These are phyloP conservation scores for Mycena sp. DNA, from an alignment of 1,284 basidiomycete species.

Conservation along the genomic window DNA sequence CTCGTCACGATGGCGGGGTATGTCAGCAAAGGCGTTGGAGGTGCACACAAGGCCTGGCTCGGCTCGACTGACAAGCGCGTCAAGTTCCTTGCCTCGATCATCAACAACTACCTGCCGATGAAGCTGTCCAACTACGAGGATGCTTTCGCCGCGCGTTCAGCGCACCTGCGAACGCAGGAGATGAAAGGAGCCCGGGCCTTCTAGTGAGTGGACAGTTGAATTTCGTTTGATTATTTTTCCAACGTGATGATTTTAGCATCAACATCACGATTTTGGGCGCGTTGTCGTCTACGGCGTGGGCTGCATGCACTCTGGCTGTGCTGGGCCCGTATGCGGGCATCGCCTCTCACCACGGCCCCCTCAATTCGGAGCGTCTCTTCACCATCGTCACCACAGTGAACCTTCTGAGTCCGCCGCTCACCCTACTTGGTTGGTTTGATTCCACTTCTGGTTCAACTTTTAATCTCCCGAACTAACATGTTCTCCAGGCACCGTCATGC, in stretches of 20 bases:
- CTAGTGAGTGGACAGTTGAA: slow-evolving; percentile 7
- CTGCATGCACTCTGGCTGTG: slow-evolving; percentile 30
- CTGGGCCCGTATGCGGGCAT: slow-evolving; percentile 39
- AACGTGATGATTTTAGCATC: slow-evolving; percentile 2
- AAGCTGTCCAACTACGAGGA: slow-evolving; percentile 23
- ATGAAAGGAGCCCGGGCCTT: slow-evolving; percentile 23
- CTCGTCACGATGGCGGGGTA: slow-evolving; percentile 27
- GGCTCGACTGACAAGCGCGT: slow-evolving; percentile 40
- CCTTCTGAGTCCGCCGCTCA: slow-evolving; percentile 29
- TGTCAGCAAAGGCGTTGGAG: slow-evolving; percentile 35
- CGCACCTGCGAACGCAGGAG: slow-evolving; percentile 13
- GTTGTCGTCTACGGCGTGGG: slow-evolving; percentile 34
- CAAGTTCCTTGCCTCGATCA: slow-evolving; percentile 38
- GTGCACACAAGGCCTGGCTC: slow-evolving; percentile 40
- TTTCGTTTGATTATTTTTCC: background rate
- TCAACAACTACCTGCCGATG: slow-evolving; percentile 22
- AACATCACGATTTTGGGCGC: slow-evolving; percentile 35
- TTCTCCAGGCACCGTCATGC: slow-evolving; percentile 37
- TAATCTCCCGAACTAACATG: background rate
- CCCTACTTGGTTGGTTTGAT: slow-evolving; percentile 29
- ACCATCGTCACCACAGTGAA: slow-evolving; percentile 36
- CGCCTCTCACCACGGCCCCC: slow-evolving; percentile 10
- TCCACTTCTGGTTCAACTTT: too few relatives aligned
- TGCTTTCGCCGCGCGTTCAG: slow-evolving; percentile 2
- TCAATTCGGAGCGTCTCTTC: slow-evolving; percentile 32